phyloP scores from a whole-genome alignment of 2,329 filamentous ascomycete species.

The Aspergillus brasiliensis region DNA sequence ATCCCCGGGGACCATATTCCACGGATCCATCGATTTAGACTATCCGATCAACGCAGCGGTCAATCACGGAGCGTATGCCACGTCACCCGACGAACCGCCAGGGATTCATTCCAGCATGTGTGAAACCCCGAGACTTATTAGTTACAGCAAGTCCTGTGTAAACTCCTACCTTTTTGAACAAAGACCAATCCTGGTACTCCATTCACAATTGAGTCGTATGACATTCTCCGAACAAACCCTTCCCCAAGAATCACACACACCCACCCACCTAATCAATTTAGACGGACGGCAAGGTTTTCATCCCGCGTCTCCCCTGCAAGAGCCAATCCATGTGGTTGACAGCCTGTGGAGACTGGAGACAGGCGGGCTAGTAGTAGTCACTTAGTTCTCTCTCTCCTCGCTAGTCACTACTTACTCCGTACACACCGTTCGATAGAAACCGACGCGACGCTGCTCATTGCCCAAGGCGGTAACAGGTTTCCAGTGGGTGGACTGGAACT shows the following conservation, averaged over 20 bases:
- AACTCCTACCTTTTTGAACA: not conserved
- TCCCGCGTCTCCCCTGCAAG: not conserved
- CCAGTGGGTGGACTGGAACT: not conserved
- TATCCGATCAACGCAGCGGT: not conserved
- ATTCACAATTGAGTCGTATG: not conserved
- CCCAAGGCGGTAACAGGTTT: not conserved
- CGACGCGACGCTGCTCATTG: not conserved
- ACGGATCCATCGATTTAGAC: not conserved
- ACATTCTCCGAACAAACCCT: not conserved
- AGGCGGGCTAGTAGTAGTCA: not conserved
- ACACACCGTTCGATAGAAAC: not conserved
- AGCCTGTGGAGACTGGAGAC: not conserved
- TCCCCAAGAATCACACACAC: too few species aligned
- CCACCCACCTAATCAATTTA: too few species aligned
- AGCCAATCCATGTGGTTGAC: conserved; percentile 1
- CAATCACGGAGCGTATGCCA: not conserved
- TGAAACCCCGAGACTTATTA: not conserved
- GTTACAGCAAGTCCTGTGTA: not conserved
- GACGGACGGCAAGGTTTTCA: too few species aligned
- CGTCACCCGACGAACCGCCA: not conserved
- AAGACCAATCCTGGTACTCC: not conserved
- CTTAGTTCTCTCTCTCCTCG: not conserved
- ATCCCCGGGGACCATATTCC: too few species aligned
- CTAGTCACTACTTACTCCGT: not conserved
- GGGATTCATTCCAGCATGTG: not conserved